Base-by-base conservation (phyloP, 169 alveolate genomes). In the Plasmodium ovale region DNA sequence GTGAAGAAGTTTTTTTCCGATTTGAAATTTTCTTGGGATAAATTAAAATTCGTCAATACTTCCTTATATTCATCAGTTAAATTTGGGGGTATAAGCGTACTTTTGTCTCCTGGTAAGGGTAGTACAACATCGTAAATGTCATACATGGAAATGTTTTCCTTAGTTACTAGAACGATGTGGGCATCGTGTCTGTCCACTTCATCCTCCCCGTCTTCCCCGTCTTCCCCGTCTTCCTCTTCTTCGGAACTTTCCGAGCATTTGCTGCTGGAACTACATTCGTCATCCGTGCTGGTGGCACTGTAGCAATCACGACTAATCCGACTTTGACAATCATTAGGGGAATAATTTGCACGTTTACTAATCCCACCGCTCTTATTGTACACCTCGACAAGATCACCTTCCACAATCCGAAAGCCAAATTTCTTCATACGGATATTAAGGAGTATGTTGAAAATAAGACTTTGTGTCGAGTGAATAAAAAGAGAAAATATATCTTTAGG, bases 401-500 rank as follows among this genome's bases (percentile, higher is more conserved):
- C 53, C 4, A 92, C 92, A 2, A 95, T 94, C 31, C 93, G 69
- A 42, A 85, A 92, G 19, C 98, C 98, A 87, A 73, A 97, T 87
- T 93, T 95, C 85, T 92, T 93, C 44, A 97, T 91, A 92, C 99
- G 94, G 51, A 96, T 95, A 39, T 96, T 93, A 19, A 94, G 95
- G 6, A 95, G 92, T 47, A 88, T 72, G 91, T 97, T 97, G 95
- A 97, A 97, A 49, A 97, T 88, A 67, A 96, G 95, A 77, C 98
- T 96, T 89, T 97, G 98, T 62, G 97, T 92, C n/a, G 99, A 96
- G 92, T 97, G 99, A 33, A 97, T 94, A 67, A 95, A 97, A 14
- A 97, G 92, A 31, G 96, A 91, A 54, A 96, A 92, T n/a, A 97
- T 95, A 62, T 95, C 93, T 68, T 95, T 90, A 12, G 98, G 96